A percentile compares a stretch with the other conserved stretches of the same genome.
Evolutionary conservation across 1,139 yeast species (phyloP).

Genomic region (Blastobotrys petasosporus): DNA sequence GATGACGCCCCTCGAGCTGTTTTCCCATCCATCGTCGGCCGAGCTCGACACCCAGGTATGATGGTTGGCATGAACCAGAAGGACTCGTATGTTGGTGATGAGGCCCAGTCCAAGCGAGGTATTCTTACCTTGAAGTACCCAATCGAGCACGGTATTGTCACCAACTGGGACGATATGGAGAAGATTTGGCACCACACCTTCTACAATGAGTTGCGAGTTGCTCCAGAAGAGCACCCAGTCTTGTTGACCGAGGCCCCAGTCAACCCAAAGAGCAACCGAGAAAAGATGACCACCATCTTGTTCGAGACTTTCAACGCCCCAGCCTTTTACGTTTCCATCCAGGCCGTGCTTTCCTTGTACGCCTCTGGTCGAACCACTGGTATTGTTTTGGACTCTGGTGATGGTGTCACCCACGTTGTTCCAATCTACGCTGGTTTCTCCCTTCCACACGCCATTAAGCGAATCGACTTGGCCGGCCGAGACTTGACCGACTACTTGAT

Average conservation of each 20-base stretch:
- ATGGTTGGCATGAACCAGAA: conserved; percentile 99
- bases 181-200: conserved; percentile 99
- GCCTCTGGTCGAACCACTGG: conserved; percentile 99
- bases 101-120: conserved; percentile 99
- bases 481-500: conserved; percentile 97
- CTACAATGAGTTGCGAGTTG: conserved; percentile 96
- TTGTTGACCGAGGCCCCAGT: conserved; percentile 98
- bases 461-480: conserved; percentile 99
- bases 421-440: conserved; percentile 99
- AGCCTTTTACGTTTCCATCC: conserved; percentile 97
- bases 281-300: conserved; percentile 98
- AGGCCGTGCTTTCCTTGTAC: conserved; percentile 96
- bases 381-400: conserved; percentile 99
- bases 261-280: conserved; percentile 99
- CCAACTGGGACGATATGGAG: conserved; percentile 99
- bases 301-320: conserved; percentile 99
- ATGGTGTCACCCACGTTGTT: conserved; percentile 99
- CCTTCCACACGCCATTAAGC: conserved; percentile 95
- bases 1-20: conserved; percentile 99
- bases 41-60: conserved; percentile 99
- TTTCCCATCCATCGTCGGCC: conserved; percentile 99
- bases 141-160: conserved; percentile 99
- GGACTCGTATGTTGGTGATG: conserved; percentile 99
- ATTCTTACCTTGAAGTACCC: conserved; percentile 97
- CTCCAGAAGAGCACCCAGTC: conserved; percentile 99